These are phyloP conservation scores for Boletus insuetus DNA, from an alignment of 768 basidiomycete genomes.

Conservation along the genomic window DNA sequence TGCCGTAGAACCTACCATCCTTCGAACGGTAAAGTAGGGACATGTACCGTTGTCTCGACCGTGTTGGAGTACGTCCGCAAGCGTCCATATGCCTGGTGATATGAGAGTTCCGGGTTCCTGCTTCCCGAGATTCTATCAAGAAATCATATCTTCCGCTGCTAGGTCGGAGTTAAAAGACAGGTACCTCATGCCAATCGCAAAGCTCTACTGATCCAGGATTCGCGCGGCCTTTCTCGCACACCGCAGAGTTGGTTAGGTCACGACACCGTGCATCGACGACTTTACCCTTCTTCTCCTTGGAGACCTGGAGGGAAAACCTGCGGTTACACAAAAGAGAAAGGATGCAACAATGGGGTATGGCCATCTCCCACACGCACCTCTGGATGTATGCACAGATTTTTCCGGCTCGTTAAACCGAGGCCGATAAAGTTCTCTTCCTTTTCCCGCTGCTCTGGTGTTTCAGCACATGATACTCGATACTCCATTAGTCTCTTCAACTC, in stretches of 20 bases:
- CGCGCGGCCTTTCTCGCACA: slow-evolving; percentile 77
- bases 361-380: slow-evolving; percentile 52
- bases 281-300: slow-evolving; percentile 98
- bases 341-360: neutral
- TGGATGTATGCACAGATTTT: slow-evolving; percentile 95
- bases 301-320: slow-evolving; percentile 52
- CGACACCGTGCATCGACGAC: slow-evolving; percentile 96
- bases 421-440: slow-evolving; percentile 86
- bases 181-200: slow-evolving; percentile 95
- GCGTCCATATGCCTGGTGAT: slow-evolving; percentile 86
- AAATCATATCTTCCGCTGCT: neutral
- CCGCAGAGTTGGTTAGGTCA: slow-evolving; percentile 85
- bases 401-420: slow-evolving; percentile 89
- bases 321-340: neutral
- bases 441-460: slow-evolving; percentile 67
- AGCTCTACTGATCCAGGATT: slow-evolving; percentile 89
- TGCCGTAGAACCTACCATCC: slow-evolving; percentile 68
- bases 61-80: slow-evolving; percentile 89
- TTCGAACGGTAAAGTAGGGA: slow-evolving; percentile 92
- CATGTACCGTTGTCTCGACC: slow-evolving; percentile 84
- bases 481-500: slow-evolving; percentile 93
- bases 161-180: slow-evolving; percentile 12
- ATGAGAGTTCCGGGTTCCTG: slow-evolving; percentile 79
- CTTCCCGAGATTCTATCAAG: slow-evolving; percentile 71
- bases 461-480: slow-evolving; percentile 73